Evolutionary conservation across 2,329 filamentous ascomycete species (phyloP).

Genomic region (Apiospora rasikravindrae): DNA sequence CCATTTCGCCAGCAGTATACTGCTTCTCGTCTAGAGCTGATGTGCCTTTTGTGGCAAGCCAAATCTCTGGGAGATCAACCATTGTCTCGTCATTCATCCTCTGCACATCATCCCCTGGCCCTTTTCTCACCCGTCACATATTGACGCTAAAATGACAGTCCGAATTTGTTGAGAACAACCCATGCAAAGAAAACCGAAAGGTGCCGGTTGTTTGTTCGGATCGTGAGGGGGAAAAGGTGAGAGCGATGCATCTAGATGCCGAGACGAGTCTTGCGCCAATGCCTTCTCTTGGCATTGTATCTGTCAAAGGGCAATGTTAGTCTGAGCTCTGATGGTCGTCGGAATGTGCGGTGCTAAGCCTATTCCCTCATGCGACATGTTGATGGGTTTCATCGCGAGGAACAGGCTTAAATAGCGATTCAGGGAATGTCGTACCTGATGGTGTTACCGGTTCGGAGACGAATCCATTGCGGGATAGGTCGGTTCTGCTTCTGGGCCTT

Average conservation of each 20-base stretch:
- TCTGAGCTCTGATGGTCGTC: neutral
- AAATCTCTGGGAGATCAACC: neutral
- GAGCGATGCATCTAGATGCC: slow-evolving; percentile 82
- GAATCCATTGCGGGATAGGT: slow-evolving; percentile 99
- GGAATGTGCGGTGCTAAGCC: neutral
- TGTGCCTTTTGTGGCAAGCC: slow-evolving; percentile 11
- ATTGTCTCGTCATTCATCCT: slow-evolving; percentile 14
- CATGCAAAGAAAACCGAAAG: neutral
- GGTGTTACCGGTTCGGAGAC: slow-evolving; percentile 97
- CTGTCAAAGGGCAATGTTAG: slow-evolving; percentile 53
- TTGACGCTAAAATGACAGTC: slow-evolving; percentile 2
- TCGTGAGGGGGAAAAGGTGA: slow-evolving; percentile 28
- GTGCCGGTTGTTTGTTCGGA: slow-evolving; percentile 12
- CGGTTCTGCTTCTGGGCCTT: slow-evolving; percentile 99
- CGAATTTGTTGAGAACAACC: neutral
- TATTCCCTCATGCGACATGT: too few species aligned
- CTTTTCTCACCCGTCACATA: neutral
- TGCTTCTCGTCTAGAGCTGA: slow-evolving; percentile 18
- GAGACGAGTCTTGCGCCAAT: slow-evolving; percentile 99
- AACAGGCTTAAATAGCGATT: neutral
- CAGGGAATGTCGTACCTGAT: slow-evolving; percentile 79
- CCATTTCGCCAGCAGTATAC: slow-evolving; percentile 25
- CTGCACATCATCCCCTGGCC: neutral
- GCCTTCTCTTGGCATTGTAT: slow-evolving; percentile 99
- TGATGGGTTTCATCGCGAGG: neutral